Conservation (phyloP, 768 basidiomycete genomes). For the Amanita molliuscula region DNA sequence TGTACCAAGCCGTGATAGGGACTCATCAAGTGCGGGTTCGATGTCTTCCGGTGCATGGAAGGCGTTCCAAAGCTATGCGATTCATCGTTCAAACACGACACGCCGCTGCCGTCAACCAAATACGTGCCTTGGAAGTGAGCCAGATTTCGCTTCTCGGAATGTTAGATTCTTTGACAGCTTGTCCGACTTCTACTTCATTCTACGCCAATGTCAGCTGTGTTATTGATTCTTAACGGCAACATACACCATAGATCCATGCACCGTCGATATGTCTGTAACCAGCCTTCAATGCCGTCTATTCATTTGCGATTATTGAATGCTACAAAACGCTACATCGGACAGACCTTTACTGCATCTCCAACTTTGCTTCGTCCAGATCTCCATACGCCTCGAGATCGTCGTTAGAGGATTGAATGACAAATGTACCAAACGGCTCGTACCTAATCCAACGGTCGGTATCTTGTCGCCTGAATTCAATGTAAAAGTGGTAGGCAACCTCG, state of each 20-base stretch:
- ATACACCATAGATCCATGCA: slow-evolving; percentile 58
- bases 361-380: slow-evolving; percentile 47
- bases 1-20: slow-evolving; percentile 46
- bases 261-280: slow-evolving; percentile 70
- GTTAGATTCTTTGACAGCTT: slow-evolving; percentile 47
- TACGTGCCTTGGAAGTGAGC: slow-evolving; percentile 49
- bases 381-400: slow-evolving; percentile 43
- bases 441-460: slow-evolving; percentile 60
- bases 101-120: background rate
- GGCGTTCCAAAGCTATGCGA: slow-evolving; percentile 48
- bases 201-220: slow-evolving; percentile 11
- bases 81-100: background rate
- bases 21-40: slow-evolving; percentile 56
- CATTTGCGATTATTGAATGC: background rate
- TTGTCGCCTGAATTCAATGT: slow-evolving; percentile 56
- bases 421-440: slow-evolving; percentile 19
- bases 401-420: background rate
- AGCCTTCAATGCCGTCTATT: slow-evolving; percentile 42
- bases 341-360: slow-evolving; percentile 54
- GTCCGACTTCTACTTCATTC: slow-evolving; percentile 66
- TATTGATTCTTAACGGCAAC: slow-evolving; percentile 9
- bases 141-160: slow-evolving; percentile 56
- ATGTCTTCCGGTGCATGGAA: slow-evolving; percentile 71
- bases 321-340: background rate
- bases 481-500: slow-evolving; percentile 34